Evolutionary conservation across 352 stramenopile species (phyloP).

Genomic region (Globisporangium recalcitrans): DNA sequence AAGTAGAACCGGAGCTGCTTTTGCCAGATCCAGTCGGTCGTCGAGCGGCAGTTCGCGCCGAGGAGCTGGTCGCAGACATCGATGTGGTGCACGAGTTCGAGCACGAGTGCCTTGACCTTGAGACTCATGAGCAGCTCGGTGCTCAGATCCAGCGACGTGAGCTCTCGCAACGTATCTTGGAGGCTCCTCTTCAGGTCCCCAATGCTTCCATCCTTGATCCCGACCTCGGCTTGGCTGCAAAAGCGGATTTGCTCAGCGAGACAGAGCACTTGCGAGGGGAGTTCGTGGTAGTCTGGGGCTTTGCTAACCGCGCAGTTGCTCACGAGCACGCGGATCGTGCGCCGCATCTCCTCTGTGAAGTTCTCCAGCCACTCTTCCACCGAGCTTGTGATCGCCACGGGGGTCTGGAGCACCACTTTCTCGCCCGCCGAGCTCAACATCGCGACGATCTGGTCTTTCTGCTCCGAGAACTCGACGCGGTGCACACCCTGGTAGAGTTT

Average conservation of each 20-base stretch:
- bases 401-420: slow-evolving; percentile 71
- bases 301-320: slow-evolving; percentile 70
- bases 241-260: slow-evolving; percentile 92
- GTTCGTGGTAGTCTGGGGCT: slow-evolving; percentile 84
- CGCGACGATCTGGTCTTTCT: slow-evolving; percentile 78
- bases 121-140: slow-evolving; percentile 86
- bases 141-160: slow-evolving; percentile 84
- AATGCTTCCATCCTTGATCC: slow-evolving; percentile 73
- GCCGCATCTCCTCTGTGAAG: slow-evolving; percentile 89
- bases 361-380: slow-evolving; percentile 93
- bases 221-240: slow-evolving; percentile 78
- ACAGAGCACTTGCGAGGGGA: slow-evolving; percentile 90
- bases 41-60: slow-evolving; percentile 46
- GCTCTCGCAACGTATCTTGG: slow-evolving; percentile 62
- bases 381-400: slow-evolving; percentile 83
- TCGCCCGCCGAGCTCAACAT: slow-evolving; percentile 86
- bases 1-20: slow-evolving; percentile 93
- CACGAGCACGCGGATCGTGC: slow-evolving; percentile 79
- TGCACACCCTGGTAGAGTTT: slow-evolving; percentile 96
- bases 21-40: slow-evolving; percentile 87
- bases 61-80: slow-evolving; percentile 91
- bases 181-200: slow-evolving; percentile 60
- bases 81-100: slow-evolving; percentile 95
- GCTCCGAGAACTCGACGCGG: slow-evolving; percentile 85
- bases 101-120: slow-evolving; percentile 93